Conservation (phyloP, 225 moss, liverwort and hornwort genomes). For the Polytrichum formosum region DNA sequence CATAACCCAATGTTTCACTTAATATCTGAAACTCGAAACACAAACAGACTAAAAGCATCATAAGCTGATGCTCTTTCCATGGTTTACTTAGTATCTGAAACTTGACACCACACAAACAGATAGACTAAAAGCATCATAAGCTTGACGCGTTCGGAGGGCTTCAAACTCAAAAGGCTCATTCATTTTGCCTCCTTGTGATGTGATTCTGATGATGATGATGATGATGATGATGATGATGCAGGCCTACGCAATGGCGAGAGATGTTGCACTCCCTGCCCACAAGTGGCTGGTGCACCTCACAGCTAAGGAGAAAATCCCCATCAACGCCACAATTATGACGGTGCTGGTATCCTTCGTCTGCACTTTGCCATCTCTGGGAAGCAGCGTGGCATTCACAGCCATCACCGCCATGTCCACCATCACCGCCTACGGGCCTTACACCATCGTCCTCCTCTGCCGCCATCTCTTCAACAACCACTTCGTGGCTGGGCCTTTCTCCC, state of each 20-base stretch:
- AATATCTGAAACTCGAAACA: too few species aligned
- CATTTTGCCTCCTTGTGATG: too few species aligned
- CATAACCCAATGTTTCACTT: too few species aligned
- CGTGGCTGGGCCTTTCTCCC: slow-evolving; percentile 31
- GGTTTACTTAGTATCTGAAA: too few species aligned
- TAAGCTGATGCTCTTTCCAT: too few species aligned
- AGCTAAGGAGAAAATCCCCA: slow-evolving; percentile 21
- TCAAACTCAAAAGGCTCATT: too few species aligned
- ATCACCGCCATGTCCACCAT: slow-evolving; percentile 51
- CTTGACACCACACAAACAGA: too few species aligned
- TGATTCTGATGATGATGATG: too few species aligned
- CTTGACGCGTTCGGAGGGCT: too few species aligned
- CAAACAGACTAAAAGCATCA: too few species aligned
- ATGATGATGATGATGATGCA: slow-evolving; percentile 4
- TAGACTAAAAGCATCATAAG: too few species aligned
- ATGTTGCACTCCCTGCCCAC: slow-evolving; percentile 29
- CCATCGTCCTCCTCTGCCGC: slow-evolving; percentile 32
- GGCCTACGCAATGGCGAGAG: slow-evolving; percentile 44
- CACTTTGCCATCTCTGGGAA: slow-evolving; percentile 37
- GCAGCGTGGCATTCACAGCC: slow-evolving; percentile 41
- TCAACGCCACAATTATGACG: slow-evolving; percentile 36
- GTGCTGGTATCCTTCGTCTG: slow-evolving; percentile 40
- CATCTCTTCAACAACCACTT: slow-evolving; percentile 35
- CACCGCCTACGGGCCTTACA: slow-evolving; percentile 48
- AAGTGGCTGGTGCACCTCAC: slow-evolving; percentile 13